A percentile compares a stretch with the other conserved stretches of the same genome.
Evolutionary conservation across 257 asterid genomes (phyloP).

Genomic region (Salvia miltiorrhiza): DNA sequence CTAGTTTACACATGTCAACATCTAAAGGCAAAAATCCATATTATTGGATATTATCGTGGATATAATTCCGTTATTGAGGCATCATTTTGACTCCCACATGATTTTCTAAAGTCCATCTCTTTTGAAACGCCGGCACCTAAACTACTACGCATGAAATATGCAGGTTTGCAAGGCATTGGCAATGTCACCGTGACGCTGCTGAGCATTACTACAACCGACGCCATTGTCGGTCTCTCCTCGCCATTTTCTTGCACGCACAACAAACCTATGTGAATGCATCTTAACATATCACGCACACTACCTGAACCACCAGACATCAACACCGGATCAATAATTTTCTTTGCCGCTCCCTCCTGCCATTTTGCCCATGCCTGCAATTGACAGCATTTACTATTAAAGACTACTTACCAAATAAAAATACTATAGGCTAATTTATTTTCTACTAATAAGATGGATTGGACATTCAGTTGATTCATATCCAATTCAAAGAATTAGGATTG

Average conservation of each 20-base stretch:
- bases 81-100: not conserved
- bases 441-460: too few relatives aligned
- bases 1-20: too few relatives aligned
- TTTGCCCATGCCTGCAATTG: constrained; percentile 28
- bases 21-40: too few relatives aligned
- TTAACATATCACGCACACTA: constrained; percentile 4
- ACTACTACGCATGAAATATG: not conserved
- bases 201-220: constrained; percentile 14
- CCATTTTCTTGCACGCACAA: constrained; percentile 26
- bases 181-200: constrained; percentile 5
- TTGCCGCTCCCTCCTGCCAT: constrained; percentile 14
- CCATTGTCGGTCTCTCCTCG: constrained; percentile 17
- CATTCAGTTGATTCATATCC: too few relatives aligned
- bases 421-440: too few relatives aligned
- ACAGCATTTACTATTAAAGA: too few relatives aligned
- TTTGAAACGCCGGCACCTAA: not conserved
- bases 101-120: not conserved
- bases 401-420: too few relatives aligned
- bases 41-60: too few relatives aligned
- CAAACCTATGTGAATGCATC: constrained; percentile 30
- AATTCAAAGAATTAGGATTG: too few relatives aligned
- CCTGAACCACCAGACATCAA: constrained; percentile 4
- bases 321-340: constrained; percentile 9
- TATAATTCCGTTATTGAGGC: not conserved
- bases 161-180: constrained; percentile 16